Conservation (phyloP, 371 early-diverging fungal species). For the Mortierella sp. region DNA sequence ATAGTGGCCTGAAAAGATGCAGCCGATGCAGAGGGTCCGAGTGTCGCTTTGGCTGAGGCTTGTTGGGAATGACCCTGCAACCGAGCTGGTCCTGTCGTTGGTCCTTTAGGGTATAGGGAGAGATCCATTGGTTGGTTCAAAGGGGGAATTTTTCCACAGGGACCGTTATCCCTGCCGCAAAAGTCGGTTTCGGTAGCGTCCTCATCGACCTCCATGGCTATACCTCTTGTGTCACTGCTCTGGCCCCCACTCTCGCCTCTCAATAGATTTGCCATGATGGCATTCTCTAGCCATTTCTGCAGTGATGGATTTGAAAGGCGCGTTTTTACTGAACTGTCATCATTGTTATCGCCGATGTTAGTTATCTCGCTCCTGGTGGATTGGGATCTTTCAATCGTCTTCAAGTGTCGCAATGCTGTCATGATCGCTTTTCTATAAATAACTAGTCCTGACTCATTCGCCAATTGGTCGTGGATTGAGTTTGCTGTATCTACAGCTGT, state of each 20-base stretch:
- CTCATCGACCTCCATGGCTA: slow-evolving; percentile 3
- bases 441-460: too few relatives aligned
- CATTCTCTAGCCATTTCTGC: slow-evolving; percentile 26
- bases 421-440: slow-evolving; percentile 26
- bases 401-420: slow-evolving; percentile 27
- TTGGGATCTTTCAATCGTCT: slow-evolving; percentile 20
- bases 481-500: neutral
- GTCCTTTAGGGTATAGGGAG: neutral
- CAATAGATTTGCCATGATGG: slow-evolving; percentile 15
- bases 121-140: neutral
- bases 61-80: neutral
- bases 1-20: slow-evolving; percentile 37
- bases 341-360: neutral
- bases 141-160: neutral
- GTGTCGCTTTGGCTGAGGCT: neutral
- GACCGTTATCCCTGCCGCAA: neutral
- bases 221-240: neutral
- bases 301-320: slow-evolving; percentile 4
- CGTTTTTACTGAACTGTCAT: neutral
- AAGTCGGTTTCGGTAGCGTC: neutral
- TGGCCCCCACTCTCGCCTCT: neutral
- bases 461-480: neutral
- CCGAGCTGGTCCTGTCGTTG: neutral
- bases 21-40: slow-evolving; percentile 6
- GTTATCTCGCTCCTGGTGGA: neutral